Evolutionary conservation across 441 rosid genomes (phyloP).

Genomic region (Bruguiera hainesii): DNA sequence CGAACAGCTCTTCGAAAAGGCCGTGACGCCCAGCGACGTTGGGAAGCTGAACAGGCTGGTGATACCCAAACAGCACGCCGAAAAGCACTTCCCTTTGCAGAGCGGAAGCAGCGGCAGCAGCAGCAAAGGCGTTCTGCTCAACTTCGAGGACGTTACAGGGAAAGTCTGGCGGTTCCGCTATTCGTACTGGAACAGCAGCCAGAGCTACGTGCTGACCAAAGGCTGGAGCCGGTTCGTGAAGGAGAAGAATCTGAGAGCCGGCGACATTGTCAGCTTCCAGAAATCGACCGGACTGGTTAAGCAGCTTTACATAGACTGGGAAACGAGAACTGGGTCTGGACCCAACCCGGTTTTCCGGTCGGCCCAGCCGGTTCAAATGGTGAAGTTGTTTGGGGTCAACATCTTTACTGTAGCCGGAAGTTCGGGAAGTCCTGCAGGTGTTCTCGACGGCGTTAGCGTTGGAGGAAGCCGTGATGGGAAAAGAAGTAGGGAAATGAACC

Average conservation of each 20-base stretch:
- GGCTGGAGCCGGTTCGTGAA: constrained; percentile 99
- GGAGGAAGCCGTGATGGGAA: constrained; percentile 42
- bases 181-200: constrained; percentile 97
- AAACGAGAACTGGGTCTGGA: constrained; percentile 34
- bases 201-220: constrained; percentile 89
- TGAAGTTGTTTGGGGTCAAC: constrained; percentile 79
- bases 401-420: constrained; percentile 48
- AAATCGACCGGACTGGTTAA: constrained; percentile 65
- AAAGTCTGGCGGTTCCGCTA: constrained; percentile 96
- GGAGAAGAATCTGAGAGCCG: constrained; percentile 80
- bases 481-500: constrained; percentile 55
- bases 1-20: constrained; percentile 75
- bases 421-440: too few relatives aligned
- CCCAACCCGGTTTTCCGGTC: constrained; percentile 16
- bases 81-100: constrained; percentile 75
- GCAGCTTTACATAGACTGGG: constrained; percentile 68
- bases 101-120: constrained; percentile 29
- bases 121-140: constrained; percentile 59
- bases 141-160: constrained; percentile 72
- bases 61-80: constrained; percentile 91
- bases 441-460: constrained; percentile 5
- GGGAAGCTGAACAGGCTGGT: constrained; percentile 94
- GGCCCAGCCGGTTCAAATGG: constrained; percentile 45
- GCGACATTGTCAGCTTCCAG: constrained; percentile 75
- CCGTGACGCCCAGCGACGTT: constrained; percentile 90